A percentile compares a stretch with the other conserved stretches of the same genome.
These are phyloP conservation scores for Chlorella sp. DNA, from an alignment of 139 green algal species.

Conservation along the genomic window DNA sequence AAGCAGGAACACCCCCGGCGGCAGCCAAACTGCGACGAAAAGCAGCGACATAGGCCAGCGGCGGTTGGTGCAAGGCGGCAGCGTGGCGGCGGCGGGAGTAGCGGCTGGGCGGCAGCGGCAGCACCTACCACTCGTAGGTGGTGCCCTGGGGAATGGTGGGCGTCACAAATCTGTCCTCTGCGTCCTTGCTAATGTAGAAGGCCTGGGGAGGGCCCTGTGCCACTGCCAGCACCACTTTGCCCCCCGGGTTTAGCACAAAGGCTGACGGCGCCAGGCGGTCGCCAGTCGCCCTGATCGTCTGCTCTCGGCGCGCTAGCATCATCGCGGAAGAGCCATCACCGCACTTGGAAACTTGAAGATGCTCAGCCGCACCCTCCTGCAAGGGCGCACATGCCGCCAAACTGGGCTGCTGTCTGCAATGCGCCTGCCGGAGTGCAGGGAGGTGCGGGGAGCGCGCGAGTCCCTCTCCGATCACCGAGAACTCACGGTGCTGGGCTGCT, in stretches of 20 bases:
- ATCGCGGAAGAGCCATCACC: slow-evolving; percentile 15
- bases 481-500: no score
- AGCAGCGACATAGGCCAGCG: background rate
- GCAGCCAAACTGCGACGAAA: background rate
- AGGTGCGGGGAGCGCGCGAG: no score
- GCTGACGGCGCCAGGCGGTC: background rate
- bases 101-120: background rate
- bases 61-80: background rate
- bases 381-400: no score
- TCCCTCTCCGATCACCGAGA: no score
- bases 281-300: slow-evolving; percentile 2
- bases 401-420: no score
- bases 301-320: background rate
- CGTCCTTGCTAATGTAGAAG: slow-evolving; percentile 23
- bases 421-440: no score
- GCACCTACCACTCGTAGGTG: slow-evolving; percentile 30
- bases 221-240: slow-evolving; percentile 15
- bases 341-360: no score
- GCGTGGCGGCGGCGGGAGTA: no score
- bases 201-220: slow-evolving; percentile 23
- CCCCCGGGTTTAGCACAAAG: background rate
- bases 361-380: no score
- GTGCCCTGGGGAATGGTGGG: slow-evolving; percentile 12
- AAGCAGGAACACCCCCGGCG: background rate
- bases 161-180: background rate